Evolutionary conservation across 805 yeast genomes (phyloP), one percentile per base, ranked within the genome.

Genomic region (Scheffersomyces stipitis): DNA sequence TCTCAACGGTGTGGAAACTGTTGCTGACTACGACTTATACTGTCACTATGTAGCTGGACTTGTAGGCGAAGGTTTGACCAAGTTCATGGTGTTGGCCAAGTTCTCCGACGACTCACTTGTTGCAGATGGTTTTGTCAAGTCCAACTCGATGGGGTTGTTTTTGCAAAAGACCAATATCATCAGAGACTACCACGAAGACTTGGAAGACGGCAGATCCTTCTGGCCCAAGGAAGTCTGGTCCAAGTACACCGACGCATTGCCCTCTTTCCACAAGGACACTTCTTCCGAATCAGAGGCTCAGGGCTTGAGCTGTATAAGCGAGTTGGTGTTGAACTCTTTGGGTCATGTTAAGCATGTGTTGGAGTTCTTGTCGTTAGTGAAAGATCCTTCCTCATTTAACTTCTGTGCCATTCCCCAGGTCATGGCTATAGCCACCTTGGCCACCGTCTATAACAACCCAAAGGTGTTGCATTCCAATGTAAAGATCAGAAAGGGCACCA

Each of bases 331-430:
- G 42, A 82, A 89, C 57, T 82, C 96, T 1, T 69, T 93, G 56
- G 70, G 66, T 18, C 97, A 91, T 54, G 89, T 78, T 27, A 76
- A 76, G 36, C 93, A 87, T 53, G 84, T 81, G 20, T 72, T 93
- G 50, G 75, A 75, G 34, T 93, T 86, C 59, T 71, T 93, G 38
- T 76, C 91, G 13, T 70, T 81, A 43, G 76, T 93, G 33, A 75
- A 76, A 41, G 99, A 93, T 57, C 86, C 83, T 42, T 79, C 96
- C 1, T 66, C 83, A 33, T 93, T 88, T 71, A 84, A 81, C 51
- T 93, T 93, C 70, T 90, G 97, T 69, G 87, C 97, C 8, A 93
- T 93, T 56, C 99, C 99, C 14, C 99, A 93, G 67, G 97, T 91
- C 14, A 93, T 93, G 99, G 96, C 98, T 26, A 85, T 93, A 60